Percentiles rank a stretch among this genome's conserved stretches.
phyloP scores from a whole-genome alignment of 2,329 filamentous ascomycete genomes.

The Colletotrichum endophyticum region DNA sequence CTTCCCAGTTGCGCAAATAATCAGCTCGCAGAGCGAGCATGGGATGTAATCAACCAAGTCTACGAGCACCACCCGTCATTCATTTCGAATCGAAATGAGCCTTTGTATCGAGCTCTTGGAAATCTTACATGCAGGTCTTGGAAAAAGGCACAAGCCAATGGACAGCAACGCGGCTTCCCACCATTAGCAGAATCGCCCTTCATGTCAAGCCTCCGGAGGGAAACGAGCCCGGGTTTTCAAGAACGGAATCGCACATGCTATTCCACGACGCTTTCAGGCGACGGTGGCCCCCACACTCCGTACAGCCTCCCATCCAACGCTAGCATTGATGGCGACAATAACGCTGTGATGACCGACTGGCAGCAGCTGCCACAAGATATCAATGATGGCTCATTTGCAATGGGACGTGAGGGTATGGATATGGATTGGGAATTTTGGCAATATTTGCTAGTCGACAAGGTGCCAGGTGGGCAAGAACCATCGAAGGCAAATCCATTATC shows the following conservation, averaged over 20 bases:
- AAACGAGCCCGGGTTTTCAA: not conserved
- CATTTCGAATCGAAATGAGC: not conserved
- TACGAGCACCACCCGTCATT: conserved; percentile 24
- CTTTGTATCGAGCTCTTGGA: conserved; percentile 39
- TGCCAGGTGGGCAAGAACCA: not conserved
- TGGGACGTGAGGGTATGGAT: not conserved
- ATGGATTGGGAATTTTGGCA: conserved; percentile 2
- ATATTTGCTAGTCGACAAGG: not conserved
- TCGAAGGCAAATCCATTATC: not conserved
- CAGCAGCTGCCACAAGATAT: not conserved
- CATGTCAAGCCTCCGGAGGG: not conserved
- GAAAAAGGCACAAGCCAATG: conserved; percentile 28
- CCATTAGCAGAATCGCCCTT: not conserved
- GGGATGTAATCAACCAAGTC: conserved; percentile 45
- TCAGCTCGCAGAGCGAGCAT: conserved; percentile 55
- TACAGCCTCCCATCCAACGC: not conserved
- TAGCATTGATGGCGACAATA: not conserved
- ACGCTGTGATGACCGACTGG: not conserved
- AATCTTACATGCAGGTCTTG: conserved; percentile 56
- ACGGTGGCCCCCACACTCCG: not conserved
- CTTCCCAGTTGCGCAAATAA: conserved; percentile 52
- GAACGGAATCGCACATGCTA: not conserved
- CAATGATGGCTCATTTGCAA: not conserved
- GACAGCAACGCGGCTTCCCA: not conserved
- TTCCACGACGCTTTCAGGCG: not conserved